Evolutionary conservation across 2,329 filamentous ascomycete genomes (phyloP).

Genomic region (Ilyonectria sp.): DNA sequence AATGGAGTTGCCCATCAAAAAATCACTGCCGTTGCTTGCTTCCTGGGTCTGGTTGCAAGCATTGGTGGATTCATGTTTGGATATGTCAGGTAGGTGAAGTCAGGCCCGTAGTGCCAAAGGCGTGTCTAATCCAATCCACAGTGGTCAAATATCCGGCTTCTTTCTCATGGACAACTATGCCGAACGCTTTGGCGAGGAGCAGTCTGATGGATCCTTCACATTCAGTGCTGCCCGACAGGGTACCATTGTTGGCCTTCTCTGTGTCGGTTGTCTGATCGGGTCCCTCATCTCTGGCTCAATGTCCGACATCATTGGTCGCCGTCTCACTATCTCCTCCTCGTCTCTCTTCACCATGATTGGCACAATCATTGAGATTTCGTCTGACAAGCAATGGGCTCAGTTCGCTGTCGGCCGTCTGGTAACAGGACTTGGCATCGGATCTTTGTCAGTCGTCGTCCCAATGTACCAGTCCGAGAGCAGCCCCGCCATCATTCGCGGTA

Average conservation of each 20-base stretch:
- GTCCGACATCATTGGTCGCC: conserved; percentile 74
- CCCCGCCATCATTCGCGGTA: conserved; percentile 75
- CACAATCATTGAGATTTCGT: conserved; percentile 75
- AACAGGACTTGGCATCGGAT: conserved; percentile 77
- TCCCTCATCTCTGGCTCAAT: conserved; percentile 72
- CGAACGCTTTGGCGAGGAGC: conserved; percentile 65
- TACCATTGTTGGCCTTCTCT: conserved; percentile 73
- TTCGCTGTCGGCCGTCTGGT: conserved; percentile 76
- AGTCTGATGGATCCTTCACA: conserved; percentile 55
- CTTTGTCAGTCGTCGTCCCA: conserved; percentile 74
- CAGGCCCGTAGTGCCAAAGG: too few relatives aligned
- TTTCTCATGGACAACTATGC: conserved; percentile 72
- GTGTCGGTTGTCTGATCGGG: conserved; percentile 72
- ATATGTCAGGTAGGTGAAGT: conserved; percentile 63
- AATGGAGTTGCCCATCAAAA: conserved; percentile 43
- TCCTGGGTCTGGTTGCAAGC: conserved; percentile 67
- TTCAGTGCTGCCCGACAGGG: conserved; percentile 75
- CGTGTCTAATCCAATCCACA: conserved; percentile 42
- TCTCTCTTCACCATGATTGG: conserved; percentile 76
- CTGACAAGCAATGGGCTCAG: conserved; percentile 71
- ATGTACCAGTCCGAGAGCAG: conserved; percentile 80
- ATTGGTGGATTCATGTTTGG: conserved; percentile 73
- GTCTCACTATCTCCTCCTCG: conserved; percentile 73
- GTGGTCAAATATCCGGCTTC: conserved; percentile 74
- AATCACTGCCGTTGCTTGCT: conserved; percentile 59